Evolutionary conservation across 345 rosid genomes (phyloP).

Genomic region (Sonneratia caseolaris): DNA sequence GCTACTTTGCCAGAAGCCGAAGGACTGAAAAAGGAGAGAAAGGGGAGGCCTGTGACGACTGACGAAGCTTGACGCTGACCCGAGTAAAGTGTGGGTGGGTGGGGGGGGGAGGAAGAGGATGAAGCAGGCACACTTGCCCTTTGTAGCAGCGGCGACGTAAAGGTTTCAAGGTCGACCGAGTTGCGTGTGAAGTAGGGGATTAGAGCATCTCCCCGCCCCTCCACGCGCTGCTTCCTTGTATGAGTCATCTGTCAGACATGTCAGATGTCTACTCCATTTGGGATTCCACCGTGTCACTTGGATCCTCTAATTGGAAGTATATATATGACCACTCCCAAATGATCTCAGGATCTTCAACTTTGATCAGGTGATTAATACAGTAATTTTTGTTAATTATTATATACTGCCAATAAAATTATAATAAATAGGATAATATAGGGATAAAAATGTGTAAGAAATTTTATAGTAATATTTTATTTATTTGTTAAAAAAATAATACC

Average conservation of each 20-base stretch:
- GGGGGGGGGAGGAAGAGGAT: background rate
- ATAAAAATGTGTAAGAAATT: too few species aligned
- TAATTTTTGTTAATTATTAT: too few species aligned
- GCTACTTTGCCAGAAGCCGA: background rate
- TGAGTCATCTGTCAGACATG: background rate
- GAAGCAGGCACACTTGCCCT: background rate
- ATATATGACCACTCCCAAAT: too few species aligned
- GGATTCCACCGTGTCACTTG: too few species aligned
- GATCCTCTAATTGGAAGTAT: too few species aligned
- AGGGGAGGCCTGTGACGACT: background rate
- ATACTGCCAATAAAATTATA: too few species aligned
- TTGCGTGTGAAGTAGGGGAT: slow-evolving; percentile 16
- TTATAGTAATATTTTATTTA: too few species aligned
- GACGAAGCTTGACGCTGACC: slow-evolving; percentile 1
- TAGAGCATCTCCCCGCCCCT: background rate
- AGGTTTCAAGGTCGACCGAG: background rate
- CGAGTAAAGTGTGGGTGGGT: background rate
- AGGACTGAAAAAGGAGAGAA: background rate
- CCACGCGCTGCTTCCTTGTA: background rate
- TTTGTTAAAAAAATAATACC: too few species aligned
- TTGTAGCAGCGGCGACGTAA: slow-evolving; percentile 6
- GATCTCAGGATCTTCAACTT: too few species aligned
- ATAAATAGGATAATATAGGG: too few species aligned
- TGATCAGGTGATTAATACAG: too few species aligned
- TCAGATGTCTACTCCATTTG: background rate